Evolutionary conservation across 768 basidiomycete species (phyloP).

Genomic region (Leucosporidium yakuticum): DNA sequence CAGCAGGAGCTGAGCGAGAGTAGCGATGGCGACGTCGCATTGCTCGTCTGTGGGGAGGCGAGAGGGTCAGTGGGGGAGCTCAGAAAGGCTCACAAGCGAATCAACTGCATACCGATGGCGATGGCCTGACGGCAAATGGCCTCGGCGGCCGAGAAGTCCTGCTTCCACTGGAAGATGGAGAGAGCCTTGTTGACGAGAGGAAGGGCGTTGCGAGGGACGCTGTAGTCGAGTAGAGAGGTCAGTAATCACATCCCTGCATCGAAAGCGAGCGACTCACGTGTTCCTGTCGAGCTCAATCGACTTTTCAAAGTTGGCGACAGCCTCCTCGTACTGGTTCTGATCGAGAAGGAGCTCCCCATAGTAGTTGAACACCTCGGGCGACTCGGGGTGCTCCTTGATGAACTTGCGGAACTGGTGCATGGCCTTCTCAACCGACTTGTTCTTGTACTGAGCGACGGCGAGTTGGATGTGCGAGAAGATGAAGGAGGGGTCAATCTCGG

Average conservation of each 20-base stretch:
- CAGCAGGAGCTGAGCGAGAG: conserved; percentile 82
- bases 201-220: conserved; percentile 61
- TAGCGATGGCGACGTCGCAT: conserved; percentile 94
- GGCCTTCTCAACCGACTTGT: conserved; percentile 64
- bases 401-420: conserved; percentile 88
- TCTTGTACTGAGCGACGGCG: conserved; percentile 95
- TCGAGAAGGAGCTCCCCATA: conserved; percentile 93
- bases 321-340: conserved; percentile 75
- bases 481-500: conserved; percentile 75
- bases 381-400: conserved; percentile 63
- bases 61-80: not conserved
- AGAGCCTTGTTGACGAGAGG: conserved; percentile 98
- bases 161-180: conserved; percentile 89
- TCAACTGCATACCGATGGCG: conserved; percentile 45
- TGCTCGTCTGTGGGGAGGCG: conserved; percentile 57
- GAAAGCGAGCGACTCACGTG: conserved; percentile 51
- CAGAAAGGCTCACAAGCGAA: not conserved
- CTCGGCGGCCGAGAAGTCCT: conserved; percentile 77
- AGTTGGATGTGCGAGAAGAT: conserved; percentile 97
- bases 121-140: conserved; percentile 81
- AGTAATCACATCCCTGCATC: not conserved
- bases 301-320: conserved; percentile 80
- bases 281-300: conserved; percentile 80
- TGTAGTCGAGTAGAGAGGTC: conserved; percentile 11
- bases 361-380: conserved; percentile 39